Evolutionary conservation across 768 basidiomycete genomes (phyloP).

Genomic region (Dentipellis sp.): DNA sequence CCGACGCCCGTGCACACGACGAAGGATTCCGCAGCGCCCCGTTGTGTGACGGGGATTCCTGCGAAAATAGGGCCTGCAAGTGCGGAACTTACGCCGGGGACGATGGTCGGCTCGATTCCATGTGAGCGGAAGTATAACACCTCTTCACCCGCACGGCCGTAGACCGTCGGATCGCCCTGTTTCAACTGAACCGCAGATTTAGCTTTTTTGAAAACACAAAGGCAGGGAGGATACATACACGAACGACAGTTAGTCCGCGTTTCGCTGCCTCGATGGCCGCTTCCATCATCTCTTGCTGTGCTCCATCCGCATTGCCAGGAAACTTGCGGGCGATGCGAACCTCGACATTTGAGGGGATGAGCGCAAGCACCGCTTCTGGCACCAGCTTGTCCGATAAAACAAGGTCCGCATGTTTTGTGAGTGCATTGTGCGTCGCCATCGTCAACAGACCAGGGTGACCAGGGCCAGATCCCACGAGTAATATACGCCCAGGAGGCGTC

Average conservation of each 20-base stretch:
- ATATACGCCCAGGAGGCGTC: constrained; percentile 52
- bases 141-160: constrained; percentile 92
- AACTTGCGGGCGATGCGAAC: constrained; percentile 93
- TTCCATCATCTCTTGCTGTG: constrained; percentile 92
- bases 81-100: constrained; percentile 87
- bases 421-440: constrained; percentile 69
- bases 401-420: constrained; percentile 74
- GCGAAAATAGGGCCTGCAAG: constrained; percentile 86
- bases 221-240: constrained; percentile 38
- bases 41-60: constrained; percentile 89
- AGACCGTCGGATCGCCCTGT: constrained; percentile 95
- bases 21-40: constrained; percentile 87
- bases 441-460: constrained; percentile 93
- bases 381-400: constrained; percentile 97
- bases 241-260: constrained; percentile 76
- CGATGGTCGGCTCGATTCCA: constrained; percentile 74
- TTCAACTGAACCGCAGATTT: constrained; percentile 51
- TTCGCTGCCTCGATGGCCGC: constrained; percentile 77
- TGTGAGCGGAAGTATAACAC: constrained; percentile 83
- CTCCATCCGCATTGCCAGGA: constrained; percentile 93
- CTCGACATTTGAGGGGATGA: constrained; percentile 66
- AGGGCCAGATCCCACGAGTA: constrained; percentile 91
- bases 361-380: constrained; percentile 73
- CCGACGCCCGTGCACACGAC: constrained; percentile 94
- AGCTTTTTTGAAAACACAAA: not conserved